A percentile compares a stretch with the other conserved stretches of the same genome.
Evolutionary conservation across 768 basidiomycete species (phyloP).

Genomic region (Hericium coralloides): DNA sequence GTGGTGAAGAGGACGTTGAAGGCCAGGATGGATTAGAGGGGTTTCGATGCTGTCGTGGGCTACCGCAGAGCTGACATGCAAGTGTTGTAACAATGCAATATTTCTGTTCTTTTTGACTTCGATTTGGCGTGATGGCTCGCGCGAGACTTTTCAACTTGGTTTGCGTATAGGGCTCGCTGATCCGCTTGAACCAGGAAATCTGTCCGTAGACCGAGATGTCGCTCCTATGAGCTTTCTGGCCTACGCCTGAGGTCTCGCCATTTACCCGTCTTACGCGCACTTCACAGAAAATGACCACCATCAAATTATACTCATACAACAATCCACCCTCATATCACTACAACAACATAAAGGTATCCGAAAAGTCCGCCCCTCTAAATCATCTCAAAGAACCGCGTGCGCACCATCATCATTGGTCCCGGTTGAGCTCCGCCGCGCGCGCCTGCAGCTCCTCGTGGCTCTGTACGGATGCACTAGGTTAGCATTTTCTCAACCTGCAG

Average conservation of each 20-base stretch:
- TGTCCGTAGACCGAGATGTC: background rate
- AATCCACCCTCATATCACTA: background rate
- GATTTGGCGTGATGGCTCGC: background rate
- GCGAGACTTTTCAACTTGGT: background rate
- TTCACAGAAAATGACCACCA: too few relatives aligned
- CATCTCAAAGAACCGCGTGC: too few relatives aligned
- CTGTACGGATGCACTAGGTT: conserved; percentile 20
- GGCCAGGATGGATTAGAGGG: conserved; percentile 77
- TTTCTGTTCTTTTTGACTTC: background rate
- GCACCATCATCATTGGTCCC: background rate
- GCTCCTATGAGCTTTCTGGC: too few relatives aligned
- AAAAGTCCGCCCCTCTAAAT: background rate
- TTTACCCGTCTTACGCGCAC: too few relatives aligned
- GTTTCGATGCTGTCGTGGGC: conserved; percentile 2
- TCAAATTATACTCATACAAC: background rate
- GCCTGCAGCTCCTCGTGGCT: conserved; percentile 42
- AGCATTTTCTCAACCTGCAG: background rate
- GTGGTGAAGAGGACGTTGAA: conserved; percentile 82
- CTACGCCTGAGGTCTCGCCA: too few relatives aligned
- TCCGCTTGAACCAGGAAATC: background rate
- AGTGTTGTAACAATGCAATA: background rate
- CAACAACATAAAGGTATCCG: background rate
- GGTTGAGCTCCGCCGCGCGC: conserved; percentile 37
- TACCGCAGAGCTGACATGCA: too few relatives aligned
- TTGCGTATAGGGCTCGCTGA: background rate